Percentiles rank a stretch among this genome's conserved stretches.
Evolutionary conservation across 1,284 basidiomycete species (phyloP).

Genomic region (Pyrrhoderma noxium): DNA sequence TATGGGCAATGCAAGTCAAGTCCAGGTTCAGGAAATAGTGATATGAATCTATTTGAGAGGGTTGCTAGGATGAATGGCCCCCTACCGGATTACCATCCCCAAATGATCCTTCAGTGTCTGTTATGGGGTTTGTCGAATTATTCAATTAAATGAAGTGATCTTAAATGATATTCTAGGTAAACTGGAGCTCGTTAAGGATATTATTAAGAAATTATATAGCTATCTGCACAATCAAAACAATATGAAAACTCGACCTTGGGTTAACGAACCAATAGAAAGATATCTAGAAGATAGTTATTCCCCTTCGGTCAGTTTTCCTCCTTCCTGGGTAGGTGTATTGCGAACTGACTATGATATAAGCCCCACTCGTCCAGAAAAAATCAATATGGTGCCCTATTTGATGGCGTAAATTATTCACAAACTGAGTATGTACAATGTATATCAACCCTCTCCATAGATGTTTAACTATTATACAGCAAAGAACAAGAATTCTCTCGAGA

Average conservation of each 20-base stretch:
- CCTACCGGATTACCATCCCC: conserved; percentile 83
- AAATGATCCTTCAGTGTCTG: conserved; percentile 85
- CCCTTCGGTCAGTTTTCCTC: not conserved
- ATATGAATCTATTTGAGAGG: conserved; percentile 63
- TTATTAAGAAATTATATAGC: conserved; percentile 61
- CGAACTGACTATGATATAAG: not conserved
- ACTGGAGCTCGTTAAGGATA: conserved; percentile 73
- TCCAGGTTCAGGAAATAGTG: conserved; percentile 22
- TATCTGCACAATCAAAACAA: conserved; percentile 25
- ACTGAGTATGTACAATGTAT: conserved; percentile 33
- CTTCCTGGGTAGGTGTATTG: not conserved
- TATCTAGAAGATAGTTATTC: conserved; percentile 34
- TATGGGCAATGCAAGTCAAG: conserved; percentile 31
- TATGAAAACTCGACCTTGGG: conserved; percentile 34
- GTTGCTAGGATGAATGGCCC: conserved; percentile 80
- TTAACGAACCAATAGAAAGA: conserved; percentile 45
- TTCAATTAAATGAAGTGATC: not conserved
- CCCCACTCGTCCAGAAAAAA: conserved; percentile 7
- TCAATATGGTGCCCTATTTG: conserved; percentile 42
- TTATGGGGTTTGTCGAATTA: conserved; percentile 64
- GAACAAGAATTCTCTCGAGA: conserved; percentile 59
- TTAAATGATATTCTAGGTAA: conserved; percentile 46
- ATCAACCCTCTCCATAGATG: not conserved
- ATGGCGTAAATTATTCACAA: conserved; percentile 27
- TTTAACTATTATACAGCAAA: conserved; percentile 27